Evolutionary conservation across 352 stramenopile species (phyloP), one percentile per base, ranked within the genome.

Genomic region (Phytophthora sansomeana): DNA sequence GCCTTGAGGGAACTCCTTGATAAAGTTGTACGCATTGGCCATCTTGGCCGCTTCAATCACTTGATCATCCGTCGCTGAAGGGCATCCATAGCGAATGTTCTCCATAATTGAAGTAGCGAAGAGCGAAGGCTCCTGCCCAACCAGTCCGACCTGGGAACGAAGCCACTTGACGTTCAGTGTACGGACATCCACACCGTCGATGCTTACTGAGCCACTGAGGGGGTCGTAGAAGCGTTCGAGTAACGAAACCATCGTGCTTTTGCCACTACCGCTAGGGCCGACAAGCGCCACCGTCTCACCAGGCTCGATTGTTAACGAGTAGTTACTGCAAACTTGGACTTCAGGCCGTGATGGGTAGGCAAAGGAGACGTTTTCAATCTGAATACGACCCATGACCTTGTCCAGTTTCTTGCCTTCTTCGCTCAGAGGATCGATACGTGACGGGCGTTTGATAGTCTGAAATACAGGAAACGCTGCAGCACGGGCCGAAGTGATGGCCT

Each of bases 211-310:
- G 1, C 76, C 80, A 13, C 51, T 57, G 0, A 80, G 60, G 5
- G 97, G 83, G 65, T 98, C 93, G 69, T 98, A 98, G 59, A 99
- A 98, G 17, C 95, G 81, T 66, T 98, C 97, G 2, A 99, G 75
- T 1, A 98, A 78, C 19, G 92, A 87, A 19, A 89, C 86, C 48
- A 98, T 87, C 17, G 95, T 98, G 19, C 91, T 97, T 66, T 98
- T 98, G 54, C 95, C 43, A 81, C 72, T 80, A 9, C 67, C 72
- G 51, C 72, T 80, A 6, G 72, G 72, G 14, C 72, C 94, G 32
- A 88, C 82, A 38, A 91, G 71, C 7, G 79, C 85, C 35, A 95
- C 72, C 14, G 83, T 93, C 58, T 92, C 74, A 33, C 87, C 87
- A 26, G 73, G 67, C 44, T 81, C 76, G 30, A 97, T 81, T 9